phyloP scores from a whole-genome alignment of 1,139 yeast species.

The Magnusiomyces fungicola region DNA sequence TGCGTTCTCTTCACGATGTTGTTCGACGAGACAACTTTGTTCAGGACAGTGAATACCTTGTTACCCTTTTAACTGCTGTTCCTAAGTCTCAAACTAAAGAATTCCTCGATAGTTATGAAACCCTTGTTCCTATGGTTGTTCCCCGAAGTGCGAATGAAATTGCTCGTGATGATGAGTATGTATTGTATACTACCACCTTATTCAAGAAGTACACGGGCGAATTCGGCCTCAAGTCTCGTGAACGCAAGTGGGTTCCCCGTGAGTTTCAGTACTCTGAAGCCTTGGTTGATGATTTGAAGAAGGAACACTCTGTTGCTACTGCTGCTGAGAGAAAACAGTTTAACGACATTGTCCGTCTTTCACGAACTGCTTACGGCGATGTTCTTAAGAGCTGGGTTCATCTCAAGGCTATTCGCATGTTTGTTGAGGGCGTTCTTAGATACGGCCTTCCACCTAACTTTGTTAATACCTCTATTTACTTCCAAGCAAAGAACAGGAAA shows the following conservation, averaged over 20 bases:
- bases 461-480: constrained; percentile 49
- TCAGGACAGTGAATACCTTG: constrained; percentile 74
- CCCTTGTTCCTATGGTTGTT: constrained; percentile 71
- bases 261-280: constrained; percentile 87
- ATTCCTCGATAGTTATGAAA: constrained; percentile 66
- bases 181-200: constrained; percentile 68
- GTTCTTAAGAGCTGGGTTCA: constrained; percentile 83
- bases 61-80: constrained; percentile 77
- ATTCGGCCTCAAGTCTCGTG: constrained; percentile 67
- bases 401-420: constrained; percentile 58
- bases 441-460: constrained; percentile 96
- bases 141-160: constrained; percentile 79
- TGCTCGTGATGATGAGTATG: constrained; percentile 64
- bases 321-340: constrained; percentile 67
- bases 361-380: constrained; percentile 83
- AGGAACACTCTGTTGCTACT: constrained; percentile 70
- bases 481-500: constrained; percentile 32
- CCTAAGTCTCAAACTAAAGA: constrained; percentile 58
- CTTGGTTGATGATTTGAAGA: constrained; percentile 57
- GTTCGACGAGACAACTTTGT: constrained; percentile 83
- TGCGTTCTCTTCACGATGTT: constrained; percentile 81
- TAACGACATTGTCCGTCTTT: constrained; percentile 72
- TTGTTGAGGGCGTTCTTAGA: constrained; percentile 70
- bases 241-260: constrained; percentile 85
- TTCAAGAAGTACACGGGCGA: constrained; percentile 74